Evolutionary conservation across 2,329 filamentous ascomycete genomes (phyloP), one percentile per base, ranked within the genome.

Genomic region (Zymoseptoria passerinii): DNA sequence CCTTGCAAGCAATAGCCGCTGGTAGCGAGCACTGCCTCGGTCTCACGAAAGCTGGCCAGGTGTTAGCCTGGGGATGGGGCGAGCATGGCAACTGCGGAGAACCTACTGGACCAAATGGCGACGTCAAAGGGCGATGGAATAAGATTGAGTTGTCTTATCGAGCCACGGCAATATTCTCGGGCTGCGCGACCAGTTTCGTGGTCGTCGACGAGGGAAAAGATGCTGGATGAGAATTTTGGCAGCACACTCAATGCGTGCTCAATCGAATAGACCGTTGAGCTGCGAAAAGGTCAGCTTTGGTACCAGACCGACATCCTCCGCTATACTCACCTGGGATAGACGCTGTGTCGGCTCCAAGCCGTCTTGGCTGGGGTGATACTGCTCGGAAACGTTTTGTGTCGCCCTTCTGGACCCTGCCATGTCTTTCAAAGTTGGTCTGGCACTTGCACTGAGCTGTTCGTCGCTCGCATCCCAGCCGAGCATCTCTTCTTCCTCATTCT

Each of bases 31-130:
- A 99, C 73, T 84, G 83, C n/a, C 74, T 97, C 62, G 89, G 85
- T 8, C 73, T 92, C 27, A 84, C 88, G 8, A 77, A 81, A 19
- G 54, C 63, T 61, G 83, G 83, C 1, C 81, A 86, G 54, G 83
- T 96, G 1, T 75, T 95, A 53, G 83, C 89, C 1, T 97, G 92
- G 90, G 94, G 94, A 19, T 99, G 94, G 94, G 92, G 91, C 1
- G 92, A 97, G 74, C 94, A 99, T 75, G 94, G 94, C 1, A 99
- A 99, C 71, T 99, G 94, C 72, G 94, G 94, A 2, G 82, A 84
- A 40, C 77, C 81, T 49, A 77, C 76, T 10, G 83, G 84, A 61
- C 76, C 80, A 18, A 76, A 81, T 61, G 84, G 83, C 53, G 83
- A 89, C 72, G 84, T 91, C 51, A 87, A 86, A 63, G 86, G 82